Evolutionary conservation across 139 green algal genomes (phyloP).

Genomic region (Edaphochlamys debaryana): DNA sequence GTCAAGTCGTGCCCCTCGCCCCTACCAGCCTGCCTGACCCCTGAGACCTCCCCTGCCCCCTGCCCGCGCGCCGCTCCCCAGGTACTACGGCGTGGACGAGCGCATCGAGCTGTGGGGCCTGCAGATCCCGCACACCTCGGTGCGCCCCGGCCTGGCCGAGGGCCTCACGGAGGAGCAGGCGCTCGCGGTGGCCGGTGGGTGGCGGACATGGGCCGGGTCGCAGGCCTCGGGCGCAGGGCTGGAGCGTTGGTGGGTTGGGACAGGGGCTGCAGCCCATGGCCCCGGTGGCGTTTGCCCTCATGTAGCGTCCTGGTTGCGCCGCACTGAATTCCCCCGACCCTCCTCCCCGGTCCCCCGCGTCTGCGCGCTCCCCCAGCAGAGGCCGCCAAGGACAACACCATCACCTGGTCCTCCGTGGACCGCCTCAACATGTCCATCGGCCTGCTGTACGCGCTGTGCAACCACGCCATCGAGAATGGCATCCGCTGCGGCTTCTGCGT

Average conservation of each 20-base stretch:
- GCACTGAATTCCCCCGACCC: too few species aligned
- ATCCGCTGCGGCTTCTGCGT: slow-evolving; percentile 75
- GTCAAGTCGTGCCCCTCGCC: too few species aligned
- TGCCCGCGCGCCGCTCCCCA: background rate
- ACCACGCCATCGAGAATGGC: slow-evolving; percentile 59
- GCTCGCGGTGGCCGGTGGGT: slow-evolving; percentile 18
- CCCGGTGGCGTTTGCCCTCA: too few species aligned
- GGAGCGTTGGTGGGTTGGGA: too few species aligned
- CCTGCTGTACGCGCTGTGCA: slow-evolving; percentile 76
- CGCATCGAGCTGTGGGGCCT: slow-evolving; percentile 80
- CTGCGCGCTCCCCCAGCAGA: too few species aligned
- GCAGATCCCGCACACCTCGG: slow-evolving; percentile 74
- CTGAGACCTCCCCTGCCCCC: background rate
- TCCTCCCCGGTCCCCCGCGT: too few species aligned
- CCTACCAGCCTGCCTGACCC: background rate
- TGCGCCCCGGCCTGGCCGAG: slow-evolving; percentile 55
- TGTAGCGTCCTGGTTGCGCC: too few species aligned
- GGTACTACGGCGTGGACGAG: slow-evolving; percentile 63
- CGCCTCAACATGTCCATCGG: slow-evolving; percentile 78
- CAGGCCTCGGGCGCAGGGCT: background rate
- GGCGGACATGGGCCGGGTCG: background rate
- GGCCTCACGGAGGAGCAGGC: slow-evolving; percentile 35
- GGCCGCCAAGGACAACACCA: slow-evolving; percentile 23
- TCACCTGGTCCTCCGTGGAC: slow-evolving; percentile 69
- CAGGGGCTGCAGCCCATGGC: too few species aligned